A percentile compares a stretch with the other conserved stretches of the same genome.
Evolutionary conservation across 2,329 filamentous ascomycete species (phyloP).

Genomic region (Phaeosphaeria sp.): DNA sequence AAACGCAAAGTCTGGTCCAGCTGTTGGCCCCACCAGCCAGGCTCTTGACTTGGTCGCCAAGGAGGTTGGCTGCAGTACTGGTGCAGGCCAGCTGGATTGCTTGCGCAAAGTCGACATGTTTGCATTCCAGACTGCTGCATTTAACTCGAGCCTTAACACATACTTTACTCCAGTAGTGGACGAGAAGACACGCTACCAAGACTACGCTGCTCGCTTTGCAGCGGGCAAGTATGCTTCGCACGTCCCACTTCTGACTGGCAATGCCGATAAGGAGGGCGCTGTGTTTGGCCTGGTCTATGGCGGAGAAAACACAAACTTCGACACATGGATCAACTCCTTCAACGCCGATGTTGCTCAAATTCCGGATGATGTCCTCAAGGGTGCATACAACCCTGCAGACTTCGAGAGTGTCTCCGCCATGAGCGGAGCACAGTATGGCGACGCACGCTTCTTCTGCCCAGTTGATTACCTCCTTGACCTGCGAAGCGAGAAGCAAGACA

Average conservation of each 20-base stretch:
- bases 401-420: slow-evolving; percentile 49
- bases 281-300: slow-evolving; percentile 34
- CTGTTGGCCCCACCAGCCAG: slow-evolving; percentile 24
- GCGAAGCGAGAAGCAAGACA: slow-evolving; percentile 47
- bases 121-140: slow-evolving; percentile 31
- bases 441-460: slow-evolving; percentile 56
- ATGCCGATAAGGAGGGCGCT: slow-evolving; percentile 35
- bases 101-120: slow-evolving; percentile 29
- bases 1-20: slow-evolving; percentile 33
- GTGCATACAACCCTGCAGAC: slow-evolving; percentile 46
- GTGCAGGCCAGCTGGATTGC: slow-evolving; percentile 27
- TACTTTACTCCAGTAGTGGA: slow-evolving; percentile 32
- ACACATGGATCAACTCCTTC: slow-evolving; percentile 55
- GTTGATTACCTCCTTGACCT: slow-evolving; percentile 47
- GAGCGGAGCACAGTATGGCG: slow-evolving; percentile 54
- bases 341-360: slow-evolving; percentile 51
- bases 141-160: slow-evolving; percentile 33
- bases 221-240: slow-evolving; percentile 35
- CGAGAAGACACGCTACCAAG: slow-evolving; percentile 28
- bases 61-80: slow-evolving; percentile 28
- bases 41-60: slow-evolving; percentile 32
- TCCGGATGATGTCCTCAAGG: slow-evolving; percentile 41
- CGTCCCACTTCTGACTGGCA: slow-evolving; percentile 34
- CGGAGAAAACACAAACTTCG: slow-evolving; percentile 42
- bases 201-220: slow-evolving; percentile 29